Conservation (phyloP, 2,329 filamentous ascomycete species). For the Pseudofabraea citricarpa region DNA sequence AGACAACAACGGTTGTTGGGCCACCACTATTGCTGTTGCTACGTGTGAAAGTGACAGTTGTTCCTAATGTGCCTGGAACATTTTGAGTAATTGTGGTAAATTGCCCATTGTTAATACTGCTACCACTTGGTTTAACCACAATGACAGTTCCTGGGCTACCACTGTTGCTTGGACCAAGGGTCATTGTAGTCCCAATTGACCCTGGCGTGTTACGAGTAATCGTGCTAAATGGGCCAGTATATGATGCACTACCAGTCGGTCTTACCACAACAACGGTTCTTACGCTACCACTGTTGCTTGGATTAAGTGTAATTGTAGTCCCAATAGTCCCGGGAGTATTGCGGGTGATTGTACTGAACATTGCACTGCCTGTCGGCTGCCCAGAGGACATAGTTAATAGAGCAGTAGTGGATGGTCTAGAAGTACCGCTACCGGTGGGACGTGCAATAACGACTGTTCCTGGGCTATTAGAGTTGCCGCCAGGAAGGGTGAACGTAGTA, state of each 20-base stretch:
- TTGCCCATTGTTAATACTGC: neutral
- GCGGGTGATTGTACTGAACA: neutral
- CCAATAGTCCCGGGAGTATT: neutral
- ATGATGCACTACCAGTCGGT: neutral
- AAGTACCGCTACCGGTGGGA: neutral
- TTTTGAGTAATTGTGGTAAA: neutral
- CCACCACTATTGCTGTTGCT: too few species aligned
- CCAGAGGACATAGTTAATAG: too few species aligned
- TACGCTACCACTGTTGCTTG: neutral
- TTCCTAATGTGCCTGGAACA: neutral
- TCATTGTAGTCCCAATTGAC: neutral
- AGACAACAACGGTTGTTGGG: too few species aligned
- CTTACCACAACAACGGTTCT: neutral
- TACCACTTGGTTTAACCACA: neutral
- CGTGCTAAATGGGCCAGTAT: neutral
- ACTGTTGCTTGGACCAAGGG: neutral
- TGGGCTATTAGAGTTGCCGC: neutral
- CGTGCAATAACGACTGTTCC: neutral
- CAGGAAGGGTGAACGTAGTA: neutral
- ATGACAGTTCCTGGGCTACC: neutral
- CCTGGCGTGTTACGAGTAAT: neutral
- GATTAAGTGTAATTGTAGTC: neutral
- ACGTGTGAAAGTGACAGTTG: neutral
- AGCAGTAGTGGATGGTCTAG: neutral
- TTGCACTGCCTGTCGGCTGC: neutral